Conservation (phyloP, 352 stramenopile genomes). For the Vaucheria bursata region DNA sequence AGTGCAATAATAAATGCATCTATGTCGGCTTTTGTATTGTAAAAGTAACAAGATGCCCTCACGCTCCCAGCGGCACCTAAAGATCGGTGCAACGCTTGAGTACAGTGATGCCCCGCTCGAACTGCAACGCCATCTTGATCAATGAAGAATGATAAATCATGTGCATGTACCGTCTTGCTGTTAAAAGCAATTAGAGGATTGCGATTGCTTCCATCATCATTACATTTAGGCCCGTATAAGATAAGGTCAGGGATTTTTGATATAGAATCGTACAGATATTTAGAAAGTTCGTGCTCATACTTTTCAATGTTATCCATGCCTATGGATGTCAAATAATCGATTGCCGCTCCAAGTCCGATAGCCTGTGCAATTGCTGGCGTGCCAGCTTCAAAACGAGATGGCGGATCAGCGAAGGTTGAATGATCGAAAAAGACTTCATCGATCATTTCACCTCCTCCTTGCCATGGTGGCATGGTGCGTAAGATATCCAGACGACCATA, state of each 20-base stretch:
- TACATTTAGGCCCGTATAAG: conserved; percentile 58
- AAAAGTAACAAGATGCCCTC: conserved; percentile 68
- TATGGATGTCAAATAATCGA: conserved; percentile 62
- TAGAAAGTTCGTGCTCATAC: conserved; percentile 60
- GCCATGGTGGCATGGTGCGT: conserved; percentile 62
- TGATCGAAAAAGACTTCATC: conserved; percentile 61
- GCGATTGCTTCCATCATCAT: conserved; percentile 47
- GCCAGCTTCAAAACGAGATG: conserved; percentile 66
- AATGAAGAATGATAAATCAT: conserved; percentile 71
- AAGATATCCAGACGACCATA: conserved; percentile 60
- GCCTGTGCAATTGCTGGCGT: conserved; percentile 66
- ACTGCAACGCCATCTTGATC: conserved; percentile 76
- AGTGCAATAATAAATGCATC: conserved; percentile 38
- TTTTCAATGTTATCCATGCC: conserved; percentile 65
- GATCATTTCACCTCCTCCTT: conserved; percentile 55
- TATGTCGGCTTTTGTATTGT: conserved; percentile 67
- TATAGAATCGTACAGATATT: conserved; percentile 59
- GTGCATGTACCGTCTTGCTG: conserved; percentile 60
- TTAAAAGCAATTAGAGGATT: conserved; percentile 64
- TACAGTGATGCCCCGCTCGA: conserved; percentile 55
- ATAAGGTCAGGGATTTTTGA: conserved; percentile 54
- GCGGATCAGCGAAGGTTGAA: conserved; percentile 62
- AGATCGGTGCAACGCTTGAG: conserved; percentile 63
- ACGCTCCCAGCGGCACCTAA: conserved; percentile 62
- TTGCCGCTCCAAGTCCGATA: conserved; percentile 61